Conservation (phyloP, 306 rosid species). For the Medicago arabica region DNA sequence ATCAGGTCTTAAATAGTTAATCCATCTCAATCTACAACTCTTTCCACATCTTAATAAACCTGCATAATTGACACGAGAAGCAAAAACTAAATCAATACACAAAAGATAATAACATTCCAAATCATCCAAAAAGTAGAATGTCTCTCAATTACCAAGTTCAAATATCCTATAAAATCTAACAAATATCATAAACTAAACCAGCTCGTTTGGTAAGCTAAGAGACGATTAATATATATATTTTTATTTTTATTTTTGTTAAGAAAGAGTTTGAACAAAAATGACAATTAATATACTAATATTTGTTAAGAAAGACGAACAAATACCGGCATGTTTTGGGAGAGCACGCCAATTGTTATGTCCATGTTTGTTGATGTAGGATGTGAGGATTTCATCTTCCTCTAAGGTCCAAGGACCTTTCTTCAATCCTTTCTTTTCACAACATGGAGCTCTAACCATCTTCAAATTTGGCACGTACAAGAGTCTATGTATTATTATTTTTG, state of each 20-base stretch:
- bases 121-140: neutral
- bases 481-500: neutral
- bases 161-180: too few relatives aligned
- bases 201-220: neutral
- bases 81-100: constrained; percentile 7
- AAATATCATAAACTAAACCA: neutral
- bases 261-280: too few relatives aligned
- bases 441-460: constrained; percentile 84
- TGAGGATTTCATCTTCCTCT: constrained; percentile 73
- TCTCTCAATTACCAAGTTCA: too few relatives aligned
- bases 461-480: neutral
- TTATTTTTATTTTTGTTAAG: too few relatives aligned
- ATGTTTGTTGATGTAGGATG: constrained; percentile 51
- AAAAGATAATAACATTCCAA: neutral
- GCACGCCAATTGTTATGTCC: constrained; percentile 91
- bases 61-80: constrained; percentile 15
- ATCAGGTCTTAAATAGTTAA: constrained; percentile 75
- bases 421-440: constrained; percentile 82
- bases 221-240: neutral
- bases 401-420: constrained; percentile 84
- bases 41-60: constrained; percentile 89
- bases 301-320: neutral
- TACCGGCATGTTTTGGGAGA: constrained; percentile 86
- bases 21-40: constrained; percentile 90
- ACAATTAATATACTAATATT: neutral